phyloP scores from a whole-genome alignment of 208 protist genomes.

The Sergeia podlipaevii region DNA sequence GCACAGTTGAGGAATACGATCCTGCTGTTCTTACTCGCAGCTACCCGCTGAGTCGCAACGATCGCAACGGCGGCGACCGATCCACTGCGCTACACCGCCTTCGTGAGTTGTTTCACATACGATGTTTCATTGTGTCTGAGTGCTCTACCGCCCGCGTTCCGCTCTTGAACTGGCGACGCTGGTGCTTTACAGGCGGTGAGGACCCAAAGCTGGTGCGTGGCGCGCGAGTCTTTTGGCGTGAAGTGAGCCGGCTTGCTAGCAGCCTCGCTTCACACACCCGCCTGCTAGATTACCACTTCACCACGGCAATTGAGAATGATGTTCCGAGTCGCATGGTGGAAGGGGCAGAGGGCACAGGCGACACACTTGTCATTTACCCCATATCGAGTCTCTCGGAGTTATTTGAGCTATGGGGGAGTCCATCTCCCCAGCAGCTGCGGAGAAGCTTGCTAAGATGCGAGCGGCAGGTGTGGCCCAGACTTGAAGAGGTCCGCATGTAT shows the following conservation, averaged over 20 bases:
- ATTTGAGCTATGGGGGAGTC: constrained; percentile 10
- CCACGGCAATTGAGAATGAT: background rate
- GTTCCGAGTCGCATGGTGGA: no score
- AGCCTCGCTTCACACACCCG: no score
- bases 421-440: constrained; percentile 10
- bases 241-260: no score
- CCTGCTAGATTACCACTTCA: background rate
- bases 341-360: no score
- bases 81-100: constrained; percentile 32
- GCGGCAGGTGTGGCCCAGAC: constrained; percentile 33
- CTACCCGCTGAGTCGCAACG: constrained; percentile 10
- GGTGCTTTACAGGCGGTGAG: no score
- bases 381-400: constrained; percentile 10
- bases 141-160: constrained; percentile 20
- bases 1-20: constrained; percentile 34
- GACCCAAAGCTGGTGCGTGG: no score
- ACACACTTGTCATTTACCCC: no score
- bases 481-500: constrained; percentile 37
- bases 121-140: constrained; percentile 50
- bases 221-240: no score
- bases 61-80: constrained; percentile 14
- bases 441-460: constrained; percentile 23
- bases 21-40: constrained; percentile 24
- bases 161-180: no score
- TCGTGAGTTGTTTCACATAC: constrained; percentile 52